phyloP scores from a whole-genome alignment of 116 monocot species.

The Posidonia oceanica region DNA sequence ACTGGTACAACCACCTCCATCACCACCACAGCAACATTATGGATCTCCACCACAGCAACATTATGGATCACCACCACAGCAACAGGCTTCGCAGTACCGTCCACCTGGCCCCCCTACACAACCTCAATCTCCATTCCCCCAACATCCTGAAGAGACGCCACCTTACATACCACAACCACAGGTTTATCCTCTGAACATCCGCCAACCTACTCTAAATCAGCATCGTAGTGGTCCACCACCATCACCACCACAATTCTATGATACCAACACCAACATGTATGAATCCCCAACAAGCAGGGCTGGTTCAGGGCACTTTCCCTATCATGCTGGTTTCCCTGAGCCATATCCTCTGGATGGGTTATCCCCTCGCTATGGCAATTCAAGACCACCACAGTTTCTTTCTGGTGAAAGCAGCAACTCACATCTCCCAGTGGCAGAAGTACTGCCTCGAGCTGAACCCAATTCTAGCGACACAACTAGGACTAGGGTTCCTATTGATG shows the following conservation, averaged over 20 bases:
- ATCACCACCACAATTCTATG: constrained; percentile 31
- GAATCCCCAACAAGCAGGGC: constrained; percentile 36
- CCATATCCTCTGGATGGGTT: constrained; percentile 33
- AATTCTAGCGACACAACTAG: constrained; percentile 11
- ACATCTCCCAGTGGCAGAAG: constrained; percentile 59
- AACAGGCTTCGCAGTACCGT: constrained; percentile 38
- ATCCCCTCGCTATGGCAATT: constrained; percentile 42
- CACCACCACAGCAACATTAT: constrained; percentile 23
- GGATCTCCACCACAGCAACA: constrained; percentile 17
- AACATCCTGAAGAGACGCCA: constrained; percentile 34
- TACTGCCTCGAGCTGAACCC: constrained; percentile 41
- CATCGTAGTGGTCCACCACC: constrained; percentile 21
- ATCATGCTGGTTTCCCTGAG: constrained; percentile 37
- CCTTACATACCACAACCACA: constrained; percentile 45
- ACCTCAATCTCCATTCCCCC: constrained; percentile 21
- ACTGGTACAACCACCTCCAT: constrained; percentile 7
- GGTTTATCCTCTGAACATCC: constrained; percentile 33
- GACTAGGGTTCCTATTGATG: constrained; percentile 52
- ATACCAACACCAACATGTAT: constrained; percentile 19
- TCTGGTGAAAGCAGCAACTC: constrained; percentile 33
- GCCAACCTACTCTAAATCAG: constrained; percentile 25
- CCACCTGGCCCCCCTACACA: constrained; percentile 24
- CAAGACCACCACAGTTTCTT: constrained; percentile 3
- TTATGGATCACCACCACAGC: constrained; percentile 12
- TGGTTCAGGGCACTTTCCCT: constrained; percentile 14